Conservation (phyloP, 495 filamentous ascomycete species). For the Aspergillus homomorphus region DNA sequence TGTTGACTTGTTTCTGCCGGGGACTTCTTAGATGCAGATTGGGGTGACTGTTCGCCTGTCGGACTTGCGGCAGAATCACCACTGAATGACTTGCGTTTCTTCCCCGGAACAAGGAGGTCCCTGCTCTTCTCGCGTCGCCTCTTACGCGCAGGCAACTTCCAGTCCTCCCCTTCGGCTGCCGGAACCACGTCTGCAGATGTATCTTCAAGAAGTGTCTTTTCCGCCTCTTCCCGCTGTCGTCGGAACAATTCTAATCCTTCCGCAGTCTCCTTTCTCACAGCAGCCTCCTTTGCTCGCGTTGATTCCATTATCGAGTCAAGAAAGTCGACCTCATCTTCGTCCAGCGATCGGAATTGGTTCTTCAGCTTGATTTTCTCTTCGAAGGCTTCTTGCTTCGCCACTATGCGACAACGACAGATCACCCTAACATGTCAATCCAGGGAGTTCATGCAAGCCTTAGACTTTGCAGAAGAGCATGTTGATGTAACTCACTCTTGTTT, state of each 20-base stretch:
- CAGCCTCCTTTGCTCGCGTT: slow-evolving; percentile 67
- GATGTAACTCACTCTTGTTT: slow-evolving; percentile 75
- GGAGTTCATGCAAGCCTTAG: slow-evolving; percentile 3
- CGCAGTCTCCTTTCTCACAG: slow-evolving; percentile 68
- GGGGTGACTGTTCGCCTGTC: slow-evolving; percentile 9
- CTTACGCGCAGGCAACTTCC: slow-evolving; percentile 55
- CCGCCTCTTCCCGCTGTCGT: slow-evolving; percentile 62
- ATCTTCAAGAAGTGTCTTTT: slow-evolving; percentile 48
- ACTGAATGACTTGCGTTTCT: slow-evolving; percentile 50
- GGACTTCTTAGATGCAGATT: neutral
- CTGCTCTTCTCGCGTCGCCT: slow-evolving; percentile 57
- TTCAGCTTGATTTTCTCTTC: slow-evolving; percentile 82
- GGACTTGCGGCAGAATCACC: slow-evolving; percentile 10
- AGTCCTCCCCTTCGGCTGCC: slow-evolving; percentile 46
- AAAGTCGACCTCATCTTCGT: slow-evolving; percentile 93
- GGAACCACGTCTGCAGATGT: slow-evolving; percentile 33
- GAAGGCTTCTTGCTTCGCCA: slow-evolving; percentile 93
- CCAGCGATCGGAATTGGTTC: slow-evolving; percentile 92
- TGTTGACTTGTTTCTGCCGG: neutral
- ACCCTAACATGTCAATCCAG: slow-evolving; percentile 55
- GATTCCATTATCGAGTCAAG: slow-evolving; percentile 72
- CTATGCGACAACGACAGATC: slow-evolving; percentile 43
- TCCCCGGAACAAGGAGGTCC: slow-evolving; percentile 53
- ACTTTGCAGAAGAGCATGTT: neutral
- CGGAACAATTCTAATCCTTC: slow-evolving; percentile 71